Conservation (phyloP, 306 rosid genomes). For the Sesbania bispinosa region DNA sequence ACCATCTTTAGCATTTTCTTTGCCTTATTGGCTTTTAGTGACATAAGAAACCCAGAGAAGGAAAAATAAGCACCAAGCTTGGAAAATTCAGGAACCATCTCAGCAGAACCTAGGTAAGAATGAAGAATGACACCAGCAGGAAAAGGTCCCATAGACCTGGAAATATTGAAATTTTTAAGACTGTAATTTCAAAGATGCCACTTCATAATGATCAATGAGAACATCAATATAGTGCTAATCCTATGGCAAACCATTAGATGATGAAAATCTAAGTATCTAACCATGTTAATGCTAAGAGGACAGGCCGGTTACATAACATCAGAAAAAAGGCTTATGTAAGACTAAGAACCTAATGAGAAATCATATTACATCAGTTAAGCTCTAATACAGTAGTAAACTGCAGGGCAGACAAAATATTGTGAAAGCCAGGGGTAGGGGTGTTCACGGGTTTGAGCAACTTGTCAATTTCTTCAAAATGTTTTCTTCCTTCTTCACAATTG, state of each 20-base stretch:
- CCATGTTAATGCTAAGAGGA: not conserved
- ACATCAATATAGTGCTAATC: not conserved
- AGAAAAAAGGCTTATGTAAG: not conserved
- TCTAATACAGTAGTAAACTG: not conserved
- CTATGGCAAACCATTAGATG: not conserved
- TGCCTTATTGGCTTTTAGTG: conserved; percentile 63
- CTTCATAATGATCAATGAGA: conserved; percentile 5
- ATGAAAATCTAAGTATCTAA: not conserved
- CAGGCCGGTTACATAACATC: not conserved
- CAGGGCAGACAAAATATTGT: not conserved
- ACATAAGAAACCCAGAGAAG: conserved; percentile 86
- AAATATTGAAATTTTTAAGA: conserved; percentile 13
- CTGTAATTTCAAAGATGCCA: not conserved
- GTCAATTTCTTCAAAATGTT: not conserved
- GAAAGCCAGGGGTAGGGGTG: not conserved
- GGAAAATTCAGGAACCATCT: conserved; percentile 89
- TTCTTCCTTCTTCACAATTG: not conserved
- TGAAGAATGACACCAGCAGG: conserved; percentile 93
- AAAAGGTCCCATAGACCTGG: conserved; percentile 79
- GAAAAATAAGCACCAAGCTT: conserved; percentile 86
- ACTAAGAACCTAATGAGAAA: not conserved
- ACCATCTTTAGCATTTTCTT: conserved; percentile 81
- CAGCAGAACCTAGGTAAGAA: conserved; percentile 87
- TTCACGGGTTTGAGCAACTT: not conserved
- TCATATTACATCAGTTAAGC: not conserved